phyloP scores from a whole-genome alignment of 139 green algal genomes.

The Dunaliella primolecta region DNA sequence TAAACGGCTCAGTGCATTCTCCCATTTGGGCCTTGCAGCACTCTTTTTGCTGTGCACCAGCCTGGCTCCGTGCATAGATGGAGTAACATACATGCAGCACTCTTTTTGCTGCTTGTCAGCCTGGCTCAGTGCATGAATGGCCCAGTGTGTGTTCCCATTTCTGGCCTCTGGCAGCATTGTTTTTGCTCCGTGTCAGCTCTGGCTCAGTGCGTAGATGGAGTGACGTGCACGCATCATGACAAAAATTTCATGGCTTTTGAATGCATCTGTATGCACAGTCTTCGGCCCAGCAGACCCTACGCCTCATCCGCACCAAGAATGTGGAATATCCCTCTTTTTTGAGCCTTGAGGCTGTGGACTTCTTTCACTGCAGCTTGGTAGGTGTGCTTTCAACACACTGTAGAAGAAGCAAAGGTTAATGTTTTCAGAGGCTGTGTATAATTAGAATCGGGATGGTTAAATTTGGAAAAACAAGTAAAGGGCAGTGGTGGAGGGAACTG shows the following conservation, averaged over 20 bases:
- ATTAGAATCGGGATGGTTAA: too few relatives aligned
- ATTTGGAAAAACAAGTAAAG: too few relatives aligned
- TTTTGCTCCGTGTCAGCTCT: too few relatives aligned
- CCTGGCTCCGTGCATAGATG: too few relatives aligned
- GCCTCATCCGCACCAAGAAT: slow-evolving; percentile 41
- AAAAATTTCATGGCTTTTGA: not conserved
- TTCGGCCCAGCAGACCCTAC: slow-evolving; percentile 44
- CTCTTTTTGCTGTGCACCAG: not conserved
- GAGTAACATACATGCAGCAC: not conserved
- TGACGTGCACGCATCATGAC: not conserved
- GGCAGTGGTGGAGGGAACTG: not conserved
- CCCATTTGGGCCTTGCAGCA: not conserved
- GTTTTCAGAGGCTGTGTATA: too few relatives aligned
- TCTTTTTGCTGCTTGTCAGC: not conserved
- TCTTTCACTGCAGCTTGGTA: slow-evolving; percentile 4
- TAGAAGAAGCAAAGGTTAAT: not conserved
- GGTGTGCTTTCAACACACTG: not conserved
- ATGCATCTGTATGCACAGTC: slow-evolving; percentile 19
- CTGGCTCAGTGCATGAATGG: not conserved
- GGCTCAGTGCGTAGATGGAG: not conserved
- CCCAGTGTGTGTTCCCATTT: too few relatives aligned
- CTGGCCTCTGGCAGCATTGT: too few relatives aligned
- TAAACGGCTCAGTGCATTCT: too few relatives aligned
- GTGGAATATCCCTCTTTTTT: slow-evolving; percentile 31
- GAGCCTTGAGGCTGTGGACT: slow-evolving; percentile 18